Evolutionary conservation across 192 early-diverging fungal genomes (phyloP).

Genomic region (Backusella sp.): DNA sequence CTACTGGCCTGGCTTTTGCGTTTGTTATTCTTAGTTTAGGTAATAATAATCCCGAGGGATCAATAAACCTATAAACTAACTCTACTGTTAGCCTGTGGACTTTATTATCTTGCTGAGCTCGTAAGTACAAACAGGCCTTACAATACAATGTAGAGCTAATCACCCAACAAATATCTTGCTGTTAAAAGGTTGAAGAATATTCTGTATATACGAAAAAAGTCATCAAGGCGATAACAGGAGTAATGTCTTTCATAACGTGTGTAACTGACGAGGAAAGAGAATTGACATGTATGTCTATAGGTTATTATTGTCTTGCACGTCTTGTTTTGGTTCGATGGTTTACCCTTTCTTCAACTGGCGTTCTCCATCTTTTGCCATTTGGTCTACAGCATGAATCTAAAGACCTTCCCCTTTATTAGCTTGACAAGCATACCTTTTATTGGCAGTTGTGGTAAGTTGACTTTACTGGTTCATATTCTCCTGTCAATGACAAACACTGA

Average conservation of each 20-base stretch:
- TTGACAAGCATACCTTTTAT: slow-evolving; percentile 74
- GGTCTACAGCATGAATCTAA: slow-evolving; percentile 79
- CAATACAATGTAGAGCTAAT: slow-evolving; percentile 13
- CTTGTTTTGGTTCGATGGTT: slow-evolving; percentile 74
- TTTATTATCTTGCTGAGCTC: slow-evolving; percentile 79
- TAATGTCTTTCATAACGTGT: slow-evolving; percentile 21
- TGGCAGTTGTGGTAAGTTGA: slow-evolving; percentile 71
- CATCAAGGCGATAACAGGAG: slow-evolving; percentile 61
- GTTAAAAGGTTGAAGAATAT: slow-evolving; percentile 67
- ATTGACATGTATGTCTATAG: slow-evolving; percentile 29
- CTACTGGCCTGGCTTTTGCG: slow-evolving; percentile 44
- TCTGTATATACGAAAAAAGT: slow-evolving; percentile 75
- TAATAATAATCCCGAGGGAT: slow-evolving; percentile 19
- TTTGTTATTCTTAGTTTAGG: slow-evolving; percentile 62
- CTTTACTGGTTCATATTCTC: neutral
- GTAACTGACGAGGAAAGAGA: neutral
- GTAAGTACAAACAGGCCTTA: slow-evolving; percentile 32
- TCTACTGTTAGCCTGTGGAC: slow-evolving; percentile 64
- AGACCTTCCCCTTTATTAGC: slow-evolving; percentile 81
- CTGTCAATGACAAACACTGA: too few species aligned
- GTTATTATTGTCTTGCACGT: slow-evolving; percentile 66
- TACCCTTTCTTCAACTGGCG: slow-evolving; percentile 65
- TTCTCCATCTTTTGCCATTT: slow-evolving; percentile 77
- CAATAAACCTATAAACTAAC: neutral
- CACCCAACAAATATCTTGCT: neutral